Evolutionary conservation across 2,329 filamentous ascomycete species (phyloP), one percentile per base, ranked within the genome.

Genomic region (Salinomyces thailandicus): DNA sequence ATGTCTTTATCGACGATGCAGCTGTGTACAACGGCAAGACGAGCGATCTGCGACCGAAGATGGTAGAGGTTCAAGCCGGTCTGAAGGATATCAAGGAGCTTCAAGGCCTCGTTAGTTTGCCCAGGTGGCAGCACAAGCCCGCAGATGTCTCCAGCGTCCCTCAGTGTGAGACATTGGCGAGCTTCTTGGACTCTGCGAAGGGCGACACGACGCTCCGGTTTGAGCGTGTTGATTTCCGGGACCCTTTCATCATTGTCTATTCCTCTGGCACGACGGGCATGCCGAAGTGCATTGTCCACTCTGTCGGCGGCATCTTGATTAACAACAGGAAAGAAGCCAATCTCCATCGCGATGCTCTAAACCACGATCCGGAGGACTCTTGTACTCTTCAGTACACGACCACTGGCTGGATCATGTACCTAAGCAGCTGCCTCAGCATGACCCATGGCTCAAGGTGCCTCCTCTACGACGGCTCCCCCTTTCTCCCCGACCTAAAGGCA

Each of bases 331-430:
- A 87, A 53, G 85, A 93, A 55, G 65, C 62, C 1, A 58, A 54
- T 15, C 51, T 79, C 15, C 73, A 79, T 46, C 57, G 63, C 5
- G 62, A 71, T 33, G 48, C 68, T 28, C 56, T 57, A 0, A 53
- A 66, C 0, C 35, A 31, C 5, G 35, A 46, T 27, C 45, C 51
- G 1, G 45, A 51, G 11, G 35, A 48, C 2, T 54, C 63, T 1
- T 67, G 56, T 12, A 63, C 68, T 0, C 46, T 79, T 20, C 75
- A 79, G 51, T 79, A 75, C 49, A 79, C 70, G 0, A 73, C 70
- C 0, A 85, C 81, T 0, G 81, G 82, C 0, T 93, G 85, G 85
- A 91, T 93, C 60, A 93, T 93, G 85, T 91, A 89, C 54, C 63
- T 86, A 6, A 62, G 67, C 2, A 72, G 70, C 24, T 64, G 84